A percentile compares a stretch with the other conserved stretches of the same genome.
Evolutionary conservation across 345 rosid genomes (phyloP).

Genomic region (Psidium guajava): DNA sequence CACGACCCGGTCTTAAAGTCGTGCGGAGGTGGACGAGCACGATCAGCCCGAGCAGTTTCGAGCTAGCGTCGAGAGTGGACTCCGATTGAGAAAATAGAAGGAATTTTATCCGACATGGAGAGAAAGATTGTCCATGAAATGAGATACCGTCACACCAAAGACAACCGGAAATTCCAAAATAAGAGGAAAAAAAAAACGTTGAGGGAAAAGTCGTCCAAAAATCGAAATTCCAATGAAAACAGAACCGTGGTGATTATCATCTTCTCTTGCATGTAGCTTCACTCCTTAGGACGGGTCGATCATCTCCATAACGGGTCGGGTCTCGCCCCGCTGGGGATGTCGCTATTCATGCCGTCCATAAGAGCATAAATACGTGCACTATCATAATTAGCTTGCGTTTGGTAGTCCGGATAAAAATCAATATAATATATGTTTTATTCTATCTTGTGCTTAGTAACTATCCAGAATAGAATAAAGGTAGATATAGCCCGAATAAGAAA

Average conservation of each 20-base stretch:
- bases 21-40: background rate
- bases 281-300: no score
- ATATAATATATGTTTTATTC: no score
- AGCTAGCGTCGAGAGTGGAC: background rate
- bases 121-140: background rate
- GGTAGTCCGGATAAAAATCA: no score
- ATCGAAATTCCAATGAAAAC: background rate
- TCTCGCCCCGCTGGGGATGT: no score
- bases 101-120: background rate
- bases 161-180: background rate
- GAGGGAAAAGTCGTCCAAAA: background rate
- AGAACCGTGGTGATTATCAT: background rate
- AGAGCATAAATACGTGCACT: no score
- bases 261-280: no score
- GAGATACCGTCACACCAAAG: background rate
- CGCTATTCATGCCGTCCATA: no score
- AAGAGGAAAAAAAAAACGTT: background rate
- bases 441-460: no score
- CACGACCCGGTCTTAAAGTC: background rate
- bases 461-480: no score
- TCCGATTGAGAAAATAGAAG: background rate
- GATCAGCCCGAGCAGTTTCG: background rate
- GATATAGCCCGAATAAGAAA: no score
- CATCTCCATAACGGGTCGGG: no score
- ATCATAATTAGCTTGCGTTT: no score